Evolutionary conservation across 768 basidiomycete species (phyloP).

Genomic region (Neoboletus brunneissimus): DNA sequence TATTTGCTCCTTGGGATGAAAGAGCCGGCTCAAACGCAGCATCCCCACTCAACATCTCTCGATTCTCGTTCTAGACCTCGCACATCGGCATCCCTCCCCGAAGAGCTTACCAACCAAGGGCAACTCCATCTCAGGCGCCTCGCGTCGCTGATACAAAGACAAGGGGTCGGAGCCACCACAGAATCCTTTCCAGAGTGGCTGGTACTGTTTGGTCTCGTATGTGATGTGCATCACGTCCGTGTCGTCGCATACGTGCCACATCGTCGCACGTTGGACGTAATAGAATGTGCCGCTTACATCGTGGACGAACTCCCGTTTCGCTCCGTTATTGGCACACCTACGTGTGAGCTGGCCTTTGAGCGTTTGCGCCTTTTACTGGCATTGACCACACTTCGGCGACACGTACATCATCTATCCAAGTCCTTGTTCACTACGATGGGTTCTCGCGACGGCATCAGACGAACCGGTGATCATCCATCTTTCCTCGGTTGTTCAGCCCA

Average conservation of each 20-base stretch:
- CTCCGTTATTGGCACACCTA: not conserved
- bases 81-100: conserved; percentile 5
- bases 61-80: not conserved
- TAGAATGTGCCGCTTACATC: conserved; percentile 14
- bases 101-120: conserved; percentile 10
- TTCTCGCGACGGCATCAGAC: not conserved
- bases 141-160: conserved; percentile 1
- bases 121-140: conserved; percentile 16
- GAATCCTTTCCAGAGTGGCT: conserved; percentile 26
- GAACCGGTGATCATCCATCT: not conserved
- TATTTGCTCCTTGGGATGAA: conserved; percentile 22
- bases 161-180: not conserved
- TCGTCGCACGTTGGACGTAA: conserved; percentile 1
- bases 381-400: conserved; percentile 19
- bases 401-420: conserved; percentile 15
- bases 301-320: conserved; percentile 22
- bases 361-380: conserved; percentile 21
- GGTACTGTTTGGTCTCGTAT: conserved; percentile 25
- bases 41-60: not conserved
- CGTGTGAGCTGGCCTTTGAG: conserved; percentile 12
- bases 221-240: conserved; percentile 14
- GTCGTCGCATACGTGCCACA: conserved; percentile 24
- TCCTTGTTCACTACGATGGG: conserved; percentile 7
- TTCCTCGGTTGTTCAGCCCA: not conserved
- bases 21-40: not conserved